Percentiles rank a stretch among this genome's conserved stretches.
These are phyloP conservation scores for Telopea speciosissima DNA, from an alignment of 177 flowering plant genomes.

Conservation along the genomic window DNA sequence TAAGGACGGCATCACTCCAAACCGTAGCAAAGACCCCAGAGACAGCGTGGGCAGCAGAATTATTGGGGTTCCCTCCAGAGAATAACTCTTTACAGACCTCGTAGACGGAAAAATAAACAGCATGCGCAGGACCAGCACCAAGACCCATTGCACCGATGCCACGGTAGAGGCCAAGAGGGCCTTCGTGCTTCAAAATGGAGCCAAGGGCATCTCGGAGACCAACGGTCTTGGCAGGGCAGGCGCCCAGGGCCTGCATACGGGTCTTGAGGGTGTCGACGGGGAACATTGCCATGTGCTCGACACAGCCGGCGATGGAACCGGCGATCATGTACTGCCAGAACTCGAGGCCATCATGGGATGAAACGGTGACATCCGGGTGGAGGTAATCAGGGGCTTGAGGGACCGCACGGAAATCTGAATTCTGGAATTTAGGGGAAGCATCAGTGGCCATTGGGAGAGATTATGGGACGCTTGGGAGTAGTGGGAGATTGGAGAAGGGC, in stretches of 20 bases:
- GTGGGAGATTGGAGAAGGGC: background rate
- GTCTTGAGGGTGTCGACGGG: slow-evolving; percentile 90
- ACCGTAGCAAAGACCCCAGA: slow-evolving; percentile 72
- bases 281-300: slow-evolving; percentile 90
- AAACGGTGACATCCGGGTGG: slow-evolving; percentile 27
- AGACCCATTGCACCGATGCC: slow-evolving; percentile 91
- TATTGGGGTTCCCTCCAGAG: slow-evolving; percentile 40
- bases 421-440: slow-evolving; percentile 28
- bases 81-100: slow-evolving; percentile 54
- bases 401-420: slow-evolving; percentile 27
- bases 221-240: slow-evolving; percentile 51
- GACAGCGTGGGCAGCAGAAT: slow-evolving; percentile 51
- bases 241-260: slow-evolving; percentile 63
- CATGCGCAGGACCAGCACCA: slow-evolving; percentile 96
- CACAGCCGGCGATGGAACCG: slow-evolving; percentile 79
- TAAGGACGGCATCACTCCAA: slow-evolving; percentile 77
- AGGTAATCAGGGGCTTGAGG: slow-evolving; percentile 35
- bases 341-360: slow-evolving; percentile 65
- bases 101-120: slow-evolving; percentile 79
- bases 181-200: slow-evolving; percentile 56
- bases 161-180: slow-evolving; percentile 61
- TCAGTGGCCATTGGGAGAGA: slow-evolving; percentile 33
- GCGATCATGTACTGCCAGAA: slow-evolving; percentile 91
- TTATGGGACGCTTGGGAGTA: background rate
- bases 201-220: slow-evolving; percentile 45